These are phyloP conservation scores for Wallacemonas sp. DNA, from an alignment of 208 protist species.

Conservation along the genomic window DNA sequence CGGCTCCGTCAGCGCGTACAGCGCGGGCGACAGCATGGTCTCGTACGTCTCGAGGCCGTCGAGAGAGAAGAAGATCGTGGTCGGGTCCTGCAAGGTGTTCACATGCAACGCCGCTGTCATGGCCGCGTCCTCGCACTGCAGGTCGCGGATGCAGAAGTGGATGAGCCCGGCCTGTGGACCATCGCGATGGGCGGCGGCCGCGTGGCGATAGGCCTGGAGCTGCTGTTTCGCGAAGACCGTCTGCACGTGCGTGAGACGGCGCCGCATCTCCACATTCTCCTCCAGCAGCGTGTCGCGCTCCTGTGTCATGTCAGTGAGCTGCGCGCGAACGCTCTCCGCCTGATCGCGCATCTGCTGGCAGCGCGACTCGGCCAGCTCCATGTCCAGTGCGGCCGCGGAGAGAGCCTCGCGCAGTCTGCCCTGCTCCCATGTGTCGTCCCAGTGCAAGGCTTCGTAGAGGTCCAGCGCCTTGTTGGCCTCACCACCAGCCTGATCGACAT, in stretches of 20 bases:
- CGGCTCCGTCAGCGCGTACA: constrained; percentile 57
- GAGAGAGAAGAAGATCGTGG: constrained; percentile 69
- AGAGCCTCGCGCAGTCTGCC: constrained; percentile 79
- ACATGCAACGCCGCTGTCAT: constrained; percentile 45
- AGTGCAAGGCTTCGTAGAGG: constrained; percentile 69
- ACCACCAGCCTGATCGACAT: background rate
- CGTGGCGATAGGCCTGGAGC: constrained; percentile 65
- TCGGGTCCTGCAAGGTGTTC: constrained; percentile 28
- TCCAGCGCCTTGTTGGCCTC: constrained; percentile 40
- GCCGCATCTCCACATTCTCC: constrained; percentile 80
- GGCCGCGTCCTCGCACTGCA: constrained; percentile 38
- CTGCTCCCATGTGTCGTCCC: constrained; percentile 81
- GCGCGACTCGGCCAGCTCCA: constrained; percentile 81
- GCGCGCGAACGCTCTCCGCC: constrained; percentile 44
- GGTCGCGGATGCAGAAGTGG: constrained; percentile 51
- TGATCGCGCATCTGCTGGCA: constrained; percentile 64
- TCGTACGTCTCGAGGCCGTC: constrained; percentile 77
- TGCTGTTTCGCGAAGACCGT: constrained; percentile 89
- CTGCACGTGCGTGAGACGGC: constrained; percentile 76
- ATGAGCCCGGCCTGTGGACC: constrained; percentile 37
- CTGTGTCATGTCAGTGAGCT: constrained; percentile 38
- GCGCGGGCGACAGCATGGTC: constrained; percentile 75
- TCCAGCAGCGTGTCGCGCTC: constrained; percentile 83
- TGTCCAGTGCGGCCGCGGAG: constrained; percentile 76
- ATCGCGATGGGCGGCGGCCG: constrained; percentile 18